Evolutionary conservation across 768 basidiomycete species (phyloP).

Genomic region (Termitomyces sp.): DNA sequence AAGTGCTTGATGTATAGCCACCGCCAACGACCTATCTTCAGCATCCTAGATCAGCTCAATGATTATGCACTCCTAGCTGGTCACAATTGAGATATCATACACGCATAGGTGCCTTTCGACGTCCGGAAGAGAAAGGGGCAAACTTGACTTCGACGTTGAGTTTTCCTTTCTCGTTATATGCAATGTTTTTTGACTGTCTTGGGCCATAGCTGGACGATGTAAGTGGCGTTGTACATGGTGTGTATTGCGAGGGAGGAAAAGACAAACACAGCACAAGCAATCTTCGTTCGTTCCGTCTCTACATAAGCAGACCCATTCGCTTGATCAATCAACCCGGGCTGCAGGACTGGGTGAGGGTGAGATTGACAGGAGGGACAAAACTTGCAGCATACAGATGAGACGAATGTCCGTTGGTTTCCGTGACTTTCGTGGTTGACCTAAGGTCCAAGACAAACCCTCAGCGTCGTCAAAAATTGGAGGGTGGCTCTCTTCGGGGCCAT

Average conservation of each 20-base stretch:
- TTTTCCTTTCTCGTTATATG: conserved; percentile 84
- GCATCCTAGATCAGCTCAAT: conserved; percentile 64
- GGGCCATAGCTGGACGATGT: conserved; percentile 65
- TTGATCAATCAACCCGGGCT: conserved; percentile 86
- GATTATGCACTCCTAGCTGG: conserved; percentile 13
- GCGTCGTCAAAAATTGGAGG: conserved; percentile 53
- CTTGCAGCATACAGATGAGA: conserved; percentile 69
- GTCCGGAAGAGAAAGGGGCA: conserved; percentile 84
- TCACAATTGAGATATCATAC: conserved; percentile 42
- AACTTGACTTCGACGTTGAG: conserved; percentile 97
- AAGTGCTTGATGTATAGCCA: conserved; percentile 83
- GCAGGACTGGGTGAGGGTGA: conserved; percentile 57
- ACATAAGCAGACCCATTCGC: conserved; percentile 98
- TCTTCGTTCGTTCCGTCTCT: conserved; percentile 87
- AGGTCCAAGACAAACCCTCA: conserved; percentile 23
- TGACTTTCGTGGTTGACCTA: conserved; percentile 40
- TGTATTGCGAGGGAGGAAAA: conserved; percentile 1
- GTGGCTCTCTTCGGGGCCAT: conserved; percentile 84
- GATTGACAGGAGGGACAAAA: conserved; percentile 2
- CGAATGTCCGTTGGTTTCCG: conserved; percentile 66
- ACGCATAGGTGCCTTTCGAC: conserved; percentile 78
- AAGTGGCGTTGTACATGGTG: conserved; percentile 5
- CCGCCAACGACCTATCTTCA: conserved; percentile 83
- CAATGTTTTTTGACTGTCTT: conserved; percentile 73
- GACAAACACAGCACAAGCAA: conserved; percentile 93